Evolutionary conservation across 345 rosid species (phyloP).

Genomic region (Syzygium aqueum): DNA sequence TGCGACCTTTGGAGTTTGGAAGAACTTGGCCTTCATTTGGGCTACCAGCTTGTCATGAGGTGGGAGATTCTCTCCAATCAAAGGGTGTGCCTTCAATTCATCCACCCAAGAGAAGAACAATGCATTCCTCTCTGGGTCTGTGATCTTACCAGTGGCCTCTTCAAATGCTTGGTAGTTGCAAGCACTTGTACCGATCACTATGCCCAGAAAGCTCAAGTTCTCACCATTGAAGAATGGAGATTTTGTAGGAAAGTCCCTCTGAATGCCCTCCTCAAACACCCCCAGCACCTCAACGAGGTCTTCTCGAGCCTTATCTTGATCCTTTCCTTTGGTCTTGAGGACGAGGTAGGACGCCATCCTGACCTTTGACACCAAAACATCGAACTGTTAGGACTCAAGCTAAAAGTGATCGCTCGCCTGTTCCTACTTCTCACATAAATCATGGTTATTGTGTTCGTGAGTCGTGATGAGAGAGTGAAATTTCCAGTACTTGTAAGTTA

Average conservation of each 20-base stretch:
- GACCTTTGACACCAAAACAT: background rate
- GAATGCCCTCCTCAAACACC: conserved; percentile 12
- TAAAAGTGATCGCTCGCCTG: background rate
- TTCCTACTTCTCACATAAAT: background rate
- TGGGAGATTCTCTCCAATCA: conserved; percentile 12
- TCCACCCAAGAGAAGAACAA: conserved; percentile 6
- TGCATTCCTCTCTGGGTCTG: background rate
- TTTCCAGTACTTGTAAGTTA: background rate
- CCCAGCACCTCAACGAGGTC: background rate
- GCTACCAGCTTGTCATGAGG: conserved; percentile 4
- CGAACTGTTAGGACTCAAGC: background rate
- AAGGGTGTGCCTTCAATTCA: conserved; percentile 1
- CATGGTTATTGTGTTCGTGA: background rate
- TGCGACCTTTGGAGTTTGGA: background rate
- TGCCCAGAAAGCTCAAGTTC: conserved; percentile 9
- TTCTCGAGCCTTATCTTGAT: conserved; percentile 6
- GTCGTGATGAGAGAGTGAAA: background rate
- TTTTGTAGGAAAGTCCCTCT: conserved; percentile 2
- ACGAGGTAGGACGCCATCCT: background rate
- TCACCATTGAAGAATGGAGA: background rate
- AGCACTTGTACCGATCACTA: background rate
- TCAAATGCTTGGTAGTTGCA: conserved; percentile 11
- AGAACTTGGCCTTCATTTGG: background rate
- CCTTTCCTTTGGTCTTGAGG: conserved; percentile 1
- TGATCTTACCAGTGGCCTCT: background rate